Evolutionary conservation across 2,329 filamentous ascomycete species (phyloP), one percentile per base, ranked within the genome.

Genomic region (Aspergillus nomiae): DNA sequence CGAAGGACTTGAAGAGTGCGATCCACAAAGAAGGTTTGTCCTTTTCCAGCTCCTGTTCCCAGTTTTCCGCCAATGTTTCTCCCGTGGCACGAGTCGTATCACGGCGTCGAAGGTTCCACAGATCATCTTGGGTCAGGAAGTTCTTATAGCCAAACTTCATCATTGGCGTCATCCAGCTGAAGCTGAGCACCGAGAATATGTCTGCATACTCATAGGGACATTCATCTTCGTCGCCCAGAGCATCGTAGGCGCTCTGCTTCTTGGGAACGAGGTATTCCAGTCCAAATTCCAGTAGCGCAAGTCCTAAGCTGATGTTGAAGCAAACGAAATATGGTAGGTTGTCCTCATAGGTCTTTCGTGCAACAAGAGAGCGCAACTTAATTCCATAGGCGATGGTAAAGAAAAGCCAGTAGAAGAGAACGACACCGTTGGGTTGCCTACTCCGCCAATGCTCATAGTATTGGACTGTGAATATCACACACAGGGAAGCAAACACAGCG

Each of bases 101-200:
- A 63, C 86, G 82, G 72, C 88, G 90, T 46, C 93, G 87, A 62
- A 99, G 83, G 64, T 92, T 94, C 96, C 96, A 99, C 28, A 99
- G 85, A 77, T 99, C 94, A 67, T 97, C 92, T 76, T 98, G 93
- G 1, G 93, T 97, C 65, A 99, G 83, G 76, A 89, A 99, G 63
- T 94, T 88, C 73, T 90, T 92, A 82, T 99, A 98, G 1, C 95
- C 95, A 74, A 90, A 90, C 74, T 89, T 93, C 95, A 99, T 99
- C 86, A 99, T 82, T 0, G 95, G 94, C 0, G 95, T 98, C 94
- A 99, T 97, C 95, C 95, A 99, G 60, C 91, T 90, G 77, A 99
- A 99, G 0, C 94, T 97, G 53, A 99, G 85, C 57, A 92, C 88
- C 4, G 94, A 97, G 80, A 99, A 99, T 58, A 98, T 84, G 64